phyloP scores from a whole-genome alignment of 176 grass and related monocot genomes.

The Urochloa ruziziensis region DNA sequence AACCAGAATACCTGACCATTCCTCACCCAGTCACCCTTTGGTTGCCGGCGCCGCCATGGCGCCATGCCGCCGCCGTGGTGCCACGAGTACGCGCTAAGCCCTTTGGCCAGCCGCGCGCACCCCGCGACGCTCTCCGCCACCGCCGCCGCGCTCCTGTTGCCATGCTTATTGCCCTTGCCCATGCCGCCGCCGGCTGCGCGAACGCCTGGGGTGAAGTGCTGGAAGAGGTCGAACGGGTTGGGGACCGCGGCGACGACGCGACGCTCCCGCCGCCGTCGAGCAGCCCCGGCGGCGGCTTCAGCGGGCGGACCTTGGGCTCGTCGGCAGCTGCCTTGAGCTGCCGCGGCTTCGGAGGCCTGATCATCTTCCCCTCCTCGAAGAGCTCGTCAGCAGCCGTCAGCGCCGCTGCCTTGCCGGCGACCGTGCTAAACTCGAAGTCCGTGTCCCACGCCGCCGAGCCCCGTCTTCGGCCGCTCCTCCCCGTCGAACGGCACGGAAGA shows the following conservation, averaged over 20 bases:
- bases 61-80: conserved; percentile 46
- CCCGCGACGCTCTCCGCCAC: conserved; percentile 51
- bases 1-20: too few species aligned
- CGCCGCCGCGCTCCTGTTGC: conserved; percentile 27
- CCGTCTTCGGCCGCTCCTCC: conserved; percentile 87
- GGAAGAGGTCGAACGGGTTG: conserved; percentile 76
- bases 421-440: conserved; percentile 70
- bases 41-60: conserved; percentile 21
- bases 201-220: conserved; percentile 2
- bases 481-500: conserved; percentile 77
- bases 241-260: conserved; percentile 54
- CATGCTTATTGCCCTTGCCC: conserved; percentile 32
- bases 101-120: conserved; percentile 56
- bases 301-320: conserved; percentile 62
- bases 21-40: conserved; percentile 50
- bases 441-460: conserved; percentile 31
- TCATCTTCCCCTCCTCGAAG: conserved; percentile 56
- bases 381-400: conserved; percentile 68
- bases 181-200: not conserved
- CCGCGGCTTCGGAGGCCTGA: conserved; percentile 58
- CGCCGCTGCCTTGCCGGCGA: conserved; percentile 22
- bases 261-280: conserved; percentile 49
- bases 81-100: conserved; percentile 48
- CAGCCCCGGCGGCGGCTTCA: conserved; percentile 87
- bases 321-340: conserved; percentile 14